Base-by-base conservation (phyloP, 306 rosid genomes). In the Corylus heterophylla region DNA sequence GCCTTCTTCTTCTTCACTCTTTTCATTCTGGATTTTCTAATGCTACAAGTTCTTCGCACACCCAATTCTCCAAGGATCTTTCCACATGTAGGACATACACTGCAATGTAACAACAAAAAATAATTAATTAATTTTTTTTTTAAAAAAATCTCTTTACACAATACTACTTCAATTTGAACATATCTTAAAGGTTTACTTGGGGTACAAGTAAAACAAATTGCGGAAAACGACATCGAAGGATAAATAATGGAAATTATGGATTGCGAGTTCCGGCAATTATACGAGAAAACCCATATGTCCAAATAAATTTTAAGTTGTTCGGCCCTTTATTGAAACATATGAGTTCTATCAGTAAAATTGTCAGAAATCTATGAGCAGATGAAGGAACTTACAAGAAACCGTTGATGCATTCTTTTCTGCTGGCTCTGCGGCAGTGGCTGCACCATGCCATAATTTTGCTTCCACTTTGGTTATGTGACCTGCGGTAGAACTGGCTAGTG, bases 351-450 rank as follows among this genome's bases (percentile, higher is more conserved):
- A 31, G 2, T 2, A 31, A 31, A 31, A 31, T 31, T 31, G 35
- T 31, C 2, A 0, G 2, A 31, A 31, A 1, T 31, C 2, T 31
- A 31, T 3, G n/a, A 0, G 12, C 31, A 0, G 4, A 2, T 0
- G 2, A 56, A 18, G 17, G n/a, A 54, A 17, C 72, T 67, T 39
- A 39, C 72, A 44, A 17, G 49, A 67, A 67, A 3, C 48, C 72
- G 0, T 18, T 18, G 3, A 39, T 18, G 72, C 50, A 17, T 8
- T 37, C 72, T 17, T 18, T 8, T 3, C 0, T 12, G 51, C 13
- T 17, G 29, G 22, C 18, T 18, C 9, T 67, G 25, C 14, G 51
- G 10, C 72, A 67, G 51, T 67, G 72, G 18, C 6, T 18, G 72
- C 72, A 67, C 72, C 72, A 67, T 2, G 2, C 72, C 72, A 67